A percentile compares a stretch with the other conserved stretches of the same genome.
These are phyloP conservation scores for Grosmannia huntii DNA, from an alignment of 2,329 filamentous ascomycete genomes.

Conservation along the genomic window DNA sequence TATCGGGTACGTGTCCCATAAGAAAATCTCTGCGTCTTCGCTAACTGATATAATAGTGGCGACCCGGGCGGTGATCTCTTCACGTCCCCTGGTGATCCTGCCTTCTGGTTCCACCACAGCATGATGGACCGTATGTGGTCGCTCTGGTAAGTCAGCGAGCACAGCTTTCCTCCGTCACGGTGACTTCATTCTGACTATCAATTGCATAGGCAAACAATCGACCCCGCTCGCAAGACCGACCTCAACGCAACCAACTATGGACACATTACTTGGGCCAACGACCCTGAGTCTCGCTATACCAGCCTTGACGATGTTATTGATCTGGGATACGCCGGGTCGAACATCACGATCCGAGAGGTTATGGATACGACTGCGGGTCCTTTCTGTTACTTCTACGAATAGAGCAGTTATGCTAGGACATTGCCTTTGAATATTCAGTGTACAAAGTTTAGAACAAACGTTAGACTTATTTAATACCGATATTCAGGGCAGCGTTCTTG, in stretches of 20 bases:
- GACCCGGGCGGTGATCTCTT: conserved; percentile 21
- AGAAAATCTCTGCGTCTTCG: too few relatives aligned
- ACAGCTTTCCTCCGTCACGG: background rate
- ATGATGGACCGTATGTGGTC: conserved; percentile 11
- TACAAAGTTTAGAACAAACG: background rate
- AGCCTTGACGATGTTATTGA: conserved; percentile 17
- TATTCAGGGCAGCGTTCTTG: background rate
- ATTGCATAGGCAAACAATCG: conserved; percentile 12
- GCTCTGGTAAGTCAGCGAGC: conserved; percentile 1
- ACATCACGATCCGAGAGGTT: conserved; percentile 15
- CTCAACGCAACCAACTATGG: conserved; percentile 17
- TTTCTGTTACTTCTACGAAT: conserved; percentile 18
- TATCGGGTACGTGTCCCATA: conserved; percentile 12
- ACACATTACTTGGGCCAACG: conserved; percentile 19
- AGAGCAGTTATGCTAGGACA: background rate
- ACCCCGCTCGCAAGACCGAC: conserved; percentile 14
- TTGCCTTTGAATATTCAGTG: background rate
- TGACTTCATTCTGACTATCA: background rate
- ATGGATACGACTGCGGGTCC: conserved; percentile 18
- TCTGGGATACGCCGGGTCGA: conserved; percentile 17
- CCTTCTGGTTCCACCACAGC: conserved; percentile 12
- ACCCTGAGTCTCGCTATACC: conserved; percentile 14
- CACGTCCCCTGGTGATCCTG: conserved; percentile 14
- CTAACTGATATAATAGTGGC: conserved; percentile 7
- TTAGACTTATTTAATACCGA: background rate